Evolutionary conservation across 768 basidiomycete genomes (phyloP), one percentile per base, ranked within the genome.

Genomic region (Paxillus involutus): DNA sequence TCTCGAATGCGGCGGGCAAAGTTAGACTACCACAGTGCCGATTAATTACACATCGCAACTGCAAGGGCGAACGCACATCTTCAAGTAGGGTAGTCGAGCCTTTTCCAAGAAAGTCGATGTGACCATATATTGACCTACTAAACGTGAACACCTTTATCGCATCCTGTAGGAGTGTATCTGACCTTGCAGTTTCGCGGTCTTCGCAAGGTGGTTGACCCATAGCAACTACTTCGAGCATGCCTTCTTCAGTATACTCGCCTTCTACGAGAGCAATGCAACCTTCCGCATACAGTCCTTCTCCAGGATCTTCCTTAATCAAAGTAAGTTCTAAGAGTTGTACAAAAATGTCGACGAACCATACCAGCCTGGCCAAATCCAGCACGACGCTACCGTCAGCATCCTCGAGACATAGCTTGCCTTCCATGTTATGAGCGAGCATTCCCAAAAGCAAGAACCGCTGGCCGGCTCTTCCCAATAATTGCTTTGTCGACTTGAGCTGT

Each of bases 171-270:
- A 19, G 39, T 19, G 40, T 26, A 36, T 60, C 80, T 57, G 64
- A 93, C 91, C 93, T 80, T 14, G 96, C 86, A 2, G 82, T 85
- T 55, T 87, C 86, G 40, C 97, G 78, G 60, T 88, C 81, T 72
- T 99, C 97, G 64, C 94, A 96, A 11, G 97, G 97, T 2, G 97
- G 97, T 71, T 98, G 96, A 2, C 97, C 97, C 56, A 99, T 90
- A 17, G 95, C 97, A 58, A 94, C 84, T 6, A 98, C 92, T 59
- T 88, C 81, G 47, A 99, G 77, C 1, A 81, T 89, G 47, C 88
- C 90, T 30, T 98, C 94, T 55, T 95, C 88, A 0, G 91, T 98
- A 66, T 98, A 99, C 64, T 94, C 91, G 19, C 97, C 97, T 73
- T 98, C 97, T 0, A 98, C 85, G 14, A 99, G 80, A 1, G 94